Evolutionary conservation across 306 rosid species (phyloP).

Genomic region (Neltuma alba): DNA sequence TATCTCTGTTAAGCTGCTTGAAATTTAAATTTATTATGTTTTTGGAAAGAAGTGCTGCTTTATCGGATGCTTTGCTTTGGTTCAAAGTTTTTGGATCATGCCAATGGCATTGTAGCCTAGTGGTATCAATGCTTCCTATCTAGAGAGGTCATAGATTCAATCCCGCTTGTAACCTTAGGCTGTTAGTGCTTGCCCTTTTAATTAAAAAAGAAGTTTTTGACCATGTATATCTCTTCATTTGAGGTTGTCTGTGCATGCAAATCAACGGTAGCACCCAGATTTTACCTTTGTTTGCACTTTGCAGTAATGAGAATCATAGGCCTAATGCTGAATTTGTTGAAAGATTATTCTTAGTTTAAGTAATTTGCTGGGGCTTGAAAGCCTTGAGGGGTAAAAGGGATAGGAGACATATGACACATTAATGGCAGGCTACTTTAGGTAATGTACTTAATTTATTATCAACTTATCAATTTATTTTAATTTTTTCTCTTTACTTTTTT

Average conservation of each 20-base stretch:
- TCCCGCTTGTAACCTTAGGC: too few relatives aligned
- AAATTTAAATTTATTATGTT: slow-evolving; percentile 2
- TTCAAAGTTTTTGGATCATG: too few relatives aligned
- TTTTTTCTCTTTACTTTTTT: background rate
- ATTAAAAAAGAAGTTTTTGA: too few relatives aligned
- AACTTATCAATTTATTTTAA: background rate
- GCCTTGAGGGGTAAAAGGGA: background rate
- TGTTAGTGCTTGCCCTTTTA: too few relatives aligned
- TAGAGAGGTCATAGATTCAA: too few relatives aligned
- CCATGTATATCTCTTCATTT: too few relatives aligned
- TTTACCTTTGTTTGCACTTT: background rate
- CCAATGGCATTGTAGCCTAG: too few relatives aligned
- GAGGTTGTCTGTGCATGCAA: background rate
- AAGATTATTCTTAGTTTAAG: background rate
- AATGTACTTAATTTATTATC: background rate
- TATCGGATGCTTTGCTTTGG: too few relatives aligned
- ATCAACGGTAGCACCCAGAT: background rate
- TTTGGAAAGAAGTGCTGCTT: too few relatives aligned
- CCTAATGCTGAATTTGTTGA: background rate
- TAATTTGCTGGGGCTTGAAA: background rate
- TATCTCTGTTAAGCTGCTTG: background rate
- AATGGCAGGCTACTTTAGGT: background rate
- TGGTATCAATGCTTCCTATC: too few relatives aligned
- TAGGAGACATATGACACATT: background rate
- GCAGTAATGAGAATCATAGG: background rate